A percentile compares a stretch with the other conserved stretches of the same genome.
These are phyloP conservation scores for Gleditsia sinensis DNA, from an alignment of 306 rosid genomes.

Conservation along the genomic window DNA sequence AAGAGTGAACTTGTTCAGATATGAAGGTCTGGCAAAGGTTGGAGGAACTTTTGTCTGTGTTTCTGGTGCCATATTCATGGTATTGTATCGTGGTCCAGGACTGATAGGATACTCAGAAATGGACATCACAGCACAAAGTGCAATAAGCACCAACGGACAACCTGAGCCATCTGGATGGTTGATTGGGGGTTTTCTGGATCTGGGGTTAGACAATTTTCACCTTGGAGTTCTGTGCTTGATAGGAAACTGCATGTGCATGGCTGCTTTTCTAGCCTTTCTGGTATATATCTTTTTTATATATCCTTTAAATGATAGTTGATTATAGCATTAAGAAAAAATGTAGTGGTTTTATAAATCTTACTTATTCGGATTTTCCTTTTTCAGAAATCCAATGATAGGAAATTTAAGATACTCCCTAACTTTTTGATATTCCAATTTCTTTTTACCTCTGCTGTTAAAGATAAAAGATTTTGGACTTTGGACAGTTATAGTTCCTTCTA, in stretches of 20 bases:
- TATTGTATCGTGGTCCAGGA: conserved; percentile 75
- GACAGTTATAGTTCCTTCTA: conserved; percentile 14
- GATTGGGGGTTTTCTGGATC: conserved; percentile 49
- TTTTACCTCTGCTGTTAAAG: too few species aligned
- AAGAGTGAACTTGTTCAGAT: conserved; percentile 71
- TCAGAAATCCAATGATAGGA: too few species aligned
- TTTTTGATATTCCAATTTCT: too few species aligned
- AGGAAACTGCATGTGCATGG: conserved; percentile 97
- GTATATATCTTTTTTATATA: conserved; percentile 41
- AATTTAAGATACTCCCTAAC: too few species aligned
- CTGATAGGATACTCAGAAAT: conserved; percentile 56
- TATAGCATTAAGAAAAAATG: not conserved
- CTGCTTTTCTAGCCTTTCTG: conserved; percentile 85
- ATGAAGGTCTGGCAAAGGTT: conserved; percentile 87
- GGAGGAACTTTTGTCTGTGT: conserved; percentile 82
- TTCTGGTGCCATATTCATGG: conserved; percentile 87
- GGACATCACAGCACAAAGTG: conserved; percentile 40
- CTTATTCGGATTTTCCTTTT: too few species aligned
- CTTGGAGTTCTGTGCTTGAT: conserved; percentile 86
- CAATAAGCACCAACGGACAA: conserved; percentile 81
- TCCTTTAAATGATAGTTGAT: not conserved
- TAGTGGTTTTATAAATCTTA: too few species aligned
- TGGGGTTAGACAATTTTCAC: conserved; percentile 74
- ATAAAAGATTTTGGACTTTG: not conserved
- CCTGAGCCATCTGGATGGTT: conserved; percentile 88